These are phyloP conservation scores for Nannochloropsis gaditana DNA, from an alignment of 108 stramenopile species.

Conservation along the genomic window DNA sequence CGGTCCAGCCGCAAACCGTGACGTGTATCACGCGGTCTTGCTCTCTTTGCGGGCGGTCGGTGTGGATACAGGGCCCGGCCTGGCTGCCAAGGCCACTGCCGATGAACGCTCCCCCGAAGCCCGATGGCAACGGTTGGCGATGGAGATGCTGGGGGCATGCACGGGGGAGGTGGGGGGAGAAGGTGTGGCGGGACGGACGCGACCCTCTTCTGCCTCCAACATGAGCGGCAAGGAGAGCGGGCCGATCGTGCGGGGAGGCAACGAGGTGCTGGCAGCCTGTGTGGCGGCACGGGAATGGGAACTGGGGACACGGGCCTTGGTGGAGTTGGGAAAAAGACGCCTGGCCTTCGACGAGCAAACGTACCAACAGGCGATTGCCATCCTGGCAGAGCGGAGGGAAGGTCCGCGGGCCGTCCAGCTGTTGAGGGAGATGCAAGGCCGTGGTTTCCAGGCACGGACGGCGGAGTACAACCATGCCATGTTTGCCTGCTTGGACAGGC, in stretches of 20 bases:
- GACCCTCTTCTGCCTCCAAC: not conserved
- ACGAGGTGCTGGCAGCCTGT: not conserved
- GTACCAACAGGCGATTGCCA: slow-evolving; percentile 18
- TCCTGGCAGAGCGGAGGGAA: not conserved
- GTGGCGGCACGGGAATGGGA: slow-evolving; percentile 8
- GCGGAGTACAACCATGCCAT: not conserved
- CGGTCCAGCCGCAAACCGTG: not conserved
- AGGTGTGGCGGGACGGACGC: not conserved
- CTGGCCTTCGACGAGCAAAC: slow-evolving; percentile 6
- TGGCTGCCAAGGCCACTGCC: not conserved
- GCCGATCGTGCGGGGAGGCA: not conserved
- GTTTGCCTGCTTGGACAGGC: slow-evolving; percentile 3
- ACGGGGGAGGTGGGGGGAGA: not conserved
- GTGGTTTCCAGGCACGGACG: not conserved
- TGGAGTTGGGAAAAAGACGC: not conserved
- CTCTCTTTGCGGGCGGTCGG: not conserved
- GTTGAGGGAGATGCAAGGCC: slow-evolving; percentile 12
- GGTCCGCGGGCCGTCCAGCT: not conserved
- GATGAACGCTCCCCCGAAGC: not conserved
- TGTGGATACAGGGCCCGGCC: not conserved
- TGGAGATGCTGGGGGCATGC: not conserved
- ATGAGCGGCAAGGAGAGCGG: not conserved
- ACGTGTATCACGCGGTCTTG: slow-evolving; percentile 4
- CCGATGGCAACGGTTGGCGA: not conserved
- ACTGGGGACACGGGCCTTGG: slow-evolving; percentile 16